These are phyloP conservation scores for Anthracocystis walkeri DNA, from an alignment of 1,284 basidiomycete genomes.

Conservation along the genomic window DNA sequence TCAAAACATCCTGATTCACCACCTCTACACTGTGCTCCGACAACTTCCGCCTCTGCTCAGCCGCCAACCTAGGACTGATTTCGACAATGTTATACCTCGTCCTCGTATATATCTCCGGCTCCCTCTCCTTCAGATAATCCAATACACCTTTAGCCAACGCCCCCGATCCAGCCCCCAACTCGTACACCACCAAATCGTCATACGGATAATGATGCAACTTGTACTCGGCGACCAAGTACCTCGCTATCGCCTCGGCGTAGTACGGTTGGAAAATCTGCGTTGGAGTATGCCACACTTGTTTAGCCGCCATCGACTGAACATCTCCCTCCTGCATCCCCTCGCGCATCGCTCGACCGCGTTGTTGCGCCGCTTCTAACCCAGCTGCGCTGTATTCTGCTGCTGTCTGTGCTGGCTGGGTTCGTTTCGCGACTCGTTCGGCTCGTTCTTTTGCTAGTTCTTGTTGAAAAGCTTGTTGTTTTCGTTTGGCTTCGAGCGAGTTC, in stretches of 20 bases:
- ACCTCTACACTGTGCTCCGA: conserved; percentile 74
- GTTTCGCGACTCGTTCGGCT: conserved; percentile 12
- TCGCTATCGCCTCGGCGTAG: conserved; percentile 90
- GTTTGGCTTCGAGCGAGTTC: conserved; percentile 9
- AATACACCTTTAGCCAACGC: conserved; percentile 90
- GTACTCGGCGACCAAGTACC: conserved; percentile 89
- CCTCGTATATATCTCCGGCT: conserved; percentile 91
- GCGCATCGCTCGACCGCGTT: conserved; percentile 57
- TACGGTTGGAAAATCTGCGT: conserved; percentile 98
- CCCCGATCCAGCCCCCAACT: conserved; percentile 97
- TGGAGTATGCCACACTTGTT: conserved; percentile 98
- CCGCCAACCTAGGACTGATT: conserved; percentile 83
- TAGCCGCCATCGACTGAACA: conserved; percentile 73
- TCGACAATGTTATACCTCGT: conserved; percentile 94
- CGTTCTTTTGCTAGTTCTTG: conserved; percentile 3
- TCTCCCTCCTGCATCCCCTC: conserved; percentile 57
- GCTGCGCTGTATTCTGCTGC: conserved; percentile 42
- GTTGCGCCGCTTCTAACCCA: conserved; percentile 52
- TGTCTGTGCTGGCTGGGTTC: neutral
- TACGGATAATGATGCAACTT: conserved; percentile 92
- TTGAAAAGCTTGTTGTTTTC: conserved; percentile 8
- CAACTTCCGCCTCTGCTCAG: conserved; percentile 74
- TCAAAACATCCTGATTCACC: conserved; percentile 85
- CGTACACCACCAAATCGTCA: conserved; percentile 93
- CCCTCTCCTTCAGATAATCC: conserved; percentile 79